These are phyloP conservation scores for Quercus agrifolia DNA, from an alignment of 306 rosid species.

Conservation along the genomic window DNA sequence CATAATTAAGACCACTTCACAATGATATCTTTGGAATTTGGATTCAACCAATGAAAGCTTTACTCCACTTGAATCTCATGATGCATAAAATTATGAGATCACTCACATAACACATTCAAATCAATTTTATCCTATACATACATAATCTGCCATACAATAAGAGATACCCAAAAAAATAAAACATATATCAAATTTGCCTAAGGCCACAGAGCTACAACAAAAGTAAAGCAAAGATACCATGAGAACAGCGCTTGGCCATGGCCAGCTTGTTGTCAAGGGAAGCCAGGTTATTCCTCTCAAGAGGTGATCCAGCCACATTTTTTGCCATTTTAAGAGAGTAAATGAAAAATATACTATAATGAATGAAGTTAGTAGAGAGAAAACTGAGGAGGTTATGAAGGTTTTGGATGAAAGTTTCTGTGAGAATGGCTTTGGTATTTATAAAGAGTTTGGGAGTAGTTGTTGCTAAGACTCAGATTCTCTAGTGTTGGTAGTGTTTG, in stretches of 20 bases:
- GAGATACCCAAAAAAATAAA: background rate
- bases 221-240: constrained; percentile 34
- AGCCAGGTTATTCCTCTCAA: constrained; percentile 51
- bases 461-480: background rate
- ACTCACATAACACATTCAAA: background rate
- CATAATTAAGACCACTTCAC: constrained; percentile 1
- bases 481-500: constrained; percentile 23
- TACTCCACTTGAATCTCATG: background rate
- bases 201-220: background rate
- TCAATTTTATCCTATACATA: background rate
- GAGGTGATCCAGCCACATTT: constrained; percentile 51
- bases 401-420: constrained; percentile 30
- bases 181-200: background rate
- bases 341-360: background rate
- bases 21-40: background rate
- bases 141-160: background rate
- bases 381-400: background rate
- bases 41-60: constrained; percentile 3
- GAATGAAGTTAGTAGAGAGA: background rate
- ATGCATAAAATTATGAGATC: background rate
- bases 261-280: constrained; percentile 74
- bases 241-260: constrained; percentile 80
- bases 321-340: constrained; percentile 48
- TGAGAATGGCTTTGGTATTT: constrained; percentile 33
- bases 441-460: constrained; percentile 21